A percentile compares a stretch with the other conserved stretches of the same genome.
phyloP scores from a whole-genome alignment of 306 rosid genomes.

The Mimosa pudica region DNA sequence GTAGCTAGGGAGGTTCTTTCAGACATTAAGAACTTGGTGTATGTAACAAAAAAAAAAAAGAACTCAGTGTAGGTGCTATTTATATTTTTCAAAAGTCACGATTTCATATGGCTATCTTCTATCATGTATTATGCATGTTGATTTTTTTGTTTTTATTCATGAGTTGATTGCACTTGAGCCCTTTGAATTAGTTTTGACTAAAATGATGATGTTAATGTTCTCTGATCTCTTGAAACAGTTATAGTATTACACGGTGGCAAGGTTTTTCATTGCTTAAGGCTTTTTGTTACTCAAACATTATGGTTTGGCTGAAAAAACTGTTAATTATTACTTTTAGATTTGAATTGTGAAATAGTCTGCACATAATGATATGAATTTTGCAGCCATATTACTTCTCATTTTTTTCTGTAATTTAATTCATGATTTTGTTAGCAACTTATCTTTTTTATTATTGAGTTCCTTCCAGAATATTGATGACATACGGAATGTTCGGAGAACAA shows the following conservation, averaged over 20 bases:
- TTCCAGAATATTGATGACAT: conserved; percentile 92
- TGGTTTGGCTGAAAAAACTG: neutral
- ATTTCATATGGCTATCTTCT: neutral
- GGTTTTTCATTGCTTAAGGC: conserved; percentile 19
- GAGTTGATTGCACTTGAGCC: neutral
- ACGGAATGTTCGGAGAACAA: conserved; percentile 79
- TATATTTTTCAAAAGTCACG: neutral
- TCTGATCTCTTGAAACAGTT: conserved; percentile 17
- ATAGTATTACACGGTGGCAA: conserved; percentile 5
- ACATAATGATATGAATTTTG: neutral
- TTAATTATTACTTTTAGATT: conserved; percentile 15
- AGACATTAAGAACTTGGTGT: neutral
- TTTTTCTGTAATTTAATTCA: conserved; percentile 1
- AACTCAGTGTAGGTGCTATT: neutral
- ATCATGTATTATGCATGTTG: neutral
- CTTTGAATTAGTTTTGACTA: conserved; percentile 4
- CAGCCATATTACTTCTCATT: neutral
- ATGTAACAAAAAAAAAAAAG: neutral
- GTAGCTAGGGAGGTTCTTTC: neutral
- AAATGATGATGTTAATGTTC: conserved; percentile 19
- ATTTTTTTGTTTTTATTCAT: neutral
- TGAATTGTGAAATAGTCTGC: conserved; percentile 18
- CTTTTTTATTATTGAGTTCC: conserved; percentile 38
- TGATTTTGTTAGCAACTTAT: conserved; percentile 23
- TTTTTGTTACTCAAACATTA: conserved; percentile 29